These are phyloP conservation scores for Knoxdaviesia capensis DNA, from an alignment of 2,329 filamentous ascomycete species.

Conservation along the genomic window DNA sequence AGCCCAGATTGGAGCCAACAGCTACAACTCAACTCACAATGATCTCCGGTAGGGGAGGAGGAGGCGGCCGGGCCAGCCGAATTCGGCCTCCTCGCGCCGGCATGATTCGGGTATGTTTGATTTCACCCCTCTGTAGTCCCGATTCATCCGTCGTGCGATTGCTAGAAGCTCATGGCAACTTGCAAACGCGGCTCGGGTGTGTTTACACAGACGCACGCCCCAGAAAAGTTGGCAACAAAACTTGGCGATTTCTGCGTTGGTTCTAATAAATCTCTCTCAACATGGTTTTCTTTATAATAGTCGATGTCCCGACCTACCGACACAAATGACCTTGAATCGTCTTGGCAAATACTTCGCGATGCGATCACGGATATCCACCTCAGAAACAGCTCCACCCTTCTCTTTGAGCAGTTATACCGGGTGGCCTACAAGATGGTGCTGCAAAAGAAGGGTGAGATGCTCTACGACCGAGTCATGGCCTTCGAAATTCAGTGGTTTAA, in stretches of 20 bases:
- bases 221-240: background rate
- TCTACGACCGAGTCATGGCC: constrained; percentile 63
- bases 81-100: constrained; percentile 1
- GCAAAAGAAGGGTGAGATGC: constrained; percentile 60
- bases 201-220: no score
- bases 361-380: constrained; percentile 78
- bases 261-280: constrained; percentile 3
- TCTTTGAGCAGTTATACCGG: constrained; percentile 90
- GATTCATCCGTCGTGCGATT: no score
- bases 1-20: no score
- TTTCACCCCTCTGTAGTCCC: background rate
- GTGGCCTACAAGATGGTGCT: constrained; percentile 87
- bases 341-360: constrained; percentile 57
- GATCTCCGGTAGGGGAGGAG: constrained; percentile 4
- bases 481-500: constrained; percentile 73
- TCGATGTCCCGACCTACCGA: constrained; percentile 20
- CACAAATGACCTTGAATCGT: constrained; percentile 62
- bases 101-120: background rate
- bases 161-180: no score
- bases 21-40: background rate
- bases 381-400: constrained; percentile 74
- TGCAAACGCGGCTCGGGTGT: no score
- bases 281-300: constrained; percentile 7
- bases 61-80: constrained; percentile 1
- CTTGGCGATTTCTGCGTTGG: constrained; percentile 2